Evolutionary conservation across 2,329 filamentous ascomycete genomes (phyloP).

Genomic region (Diaporthe capsici): DNA sequence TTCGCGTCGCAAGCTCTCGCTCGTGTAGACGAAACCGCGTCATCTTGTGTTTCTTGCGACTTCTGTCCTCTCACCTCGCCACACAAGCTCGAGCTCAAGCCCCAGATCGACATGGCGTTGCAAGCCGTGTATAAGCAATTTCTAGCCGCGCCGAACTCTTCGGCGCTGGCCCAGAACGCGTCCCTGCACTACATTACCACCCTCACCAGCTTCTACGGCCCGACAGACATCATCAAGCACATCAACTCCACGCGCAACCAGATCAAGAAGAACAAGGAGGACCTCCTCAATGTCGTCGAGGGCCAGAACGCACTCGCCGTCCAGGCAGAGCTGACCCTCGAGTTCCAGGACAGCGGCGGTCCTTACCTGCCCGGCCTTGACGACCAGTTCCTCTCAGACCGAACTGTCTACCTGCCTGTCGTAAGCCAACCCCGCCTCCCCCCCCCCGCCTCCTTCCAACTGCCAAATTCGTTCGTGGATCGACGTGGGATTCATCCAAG

Average conservation of each 20-base stretch:
- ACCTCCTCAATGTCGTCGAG: conserved; percentile 81
- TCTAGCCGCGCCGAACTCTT: conserved; percentile 75
- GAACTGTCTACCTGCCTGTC: conserved; percentile 82
- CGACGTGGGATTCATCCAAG: background rate
- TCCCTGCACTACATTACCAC: conserved; percentile 92
- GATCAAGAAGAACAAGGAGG: conserved; percentile 87
- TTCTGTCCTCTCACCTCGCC: background rate
- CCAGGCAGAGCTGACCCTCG: conserved; percentile 86
- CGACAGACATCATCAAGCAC: conserved; percentile 87
- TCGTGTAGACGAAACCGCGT: conserved; percentile 27
- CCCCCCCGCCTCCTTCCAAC: too few relatives aligned
- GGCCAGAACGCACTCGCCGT: conserved; percentile 77
- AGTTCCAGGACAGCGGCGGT: conserved; percentile 86
- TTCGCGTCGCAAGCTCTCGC: conserved; percentile 13
- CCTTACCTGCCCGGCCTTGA: conserved; percentile 90
- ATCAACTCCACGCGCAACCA: conserved; percentile 78
- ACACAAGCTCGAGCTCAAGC: background rate
- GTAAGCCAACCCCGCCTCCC: conserved; percentile 67
- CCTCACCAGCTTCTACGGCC: conserved; percentile 78
- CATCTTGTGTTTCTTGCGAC: background rate
- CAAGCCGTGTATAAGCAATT: conserved; percentile 78
- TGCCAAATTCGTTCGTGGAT: conserved; percentile 8
- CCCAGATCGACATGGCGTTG: conserved; percentile 58
- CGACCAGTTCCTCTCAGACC: conserved; percentile 93
- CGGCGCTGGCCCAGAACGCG: conserved; percentile 74